Percentiles rank a stretch among this genome's conserved stretches.
phyloP scores from a whole-genome alignment of 148 eudicot species.

The Amaranthus cruentus region DNA sequence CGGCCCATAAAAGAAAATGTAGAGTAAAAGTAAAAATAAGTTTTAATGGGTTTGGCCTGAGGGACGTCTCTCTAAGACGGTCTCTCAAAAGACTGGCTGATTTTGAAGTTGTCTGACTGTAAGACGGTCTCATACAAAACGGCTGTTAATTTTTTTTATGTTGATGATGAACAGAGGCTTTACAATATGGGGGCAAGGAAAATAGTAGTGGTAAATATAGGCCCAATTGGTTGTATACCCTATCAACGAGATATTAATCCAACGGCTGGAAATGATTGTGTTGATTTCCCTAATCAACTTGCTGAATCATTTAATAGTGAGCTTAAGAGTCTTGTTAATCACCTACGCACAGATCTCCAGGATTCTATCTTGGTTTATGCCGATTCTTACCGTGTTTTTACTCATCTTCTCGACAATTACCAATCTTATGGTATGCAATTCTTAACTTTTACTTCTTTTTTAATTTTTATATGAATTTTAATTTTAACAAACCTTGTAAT shows the following conservation, averaged over 20 bases:
- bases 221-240: slow-evolving; percentile 94
- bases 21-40: too few relatives aligned
- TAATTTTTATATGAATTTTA: too few relatives aligned
- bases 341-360: slow-evolving; percentile 36
- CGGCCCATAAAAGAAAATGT: too few relatives aligned
- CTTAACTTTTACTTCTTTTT: too few relatives aligned
- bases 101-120: too few relatives aligned
- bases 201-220: slow-evolving; percentile 70
- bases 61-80: too few relatives aligned
- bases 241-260: slow-evolving; percentile 62
- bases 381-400: slow-evolving; percentile 51
- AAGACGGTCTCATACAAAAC: too few relatives aligned
- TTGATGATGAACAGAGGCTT: slow-evolving; percentile 46
- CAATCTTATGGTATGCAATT: slow-evolving; percentile 50
- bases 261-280: slow-evolving; percentile 50
- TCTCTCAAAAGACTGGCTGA: too few relatives aligned
- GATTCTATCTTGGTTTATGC: slow-evolving; percentile 65
- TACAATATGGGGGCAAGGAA: slow-evolving; percentile 76
- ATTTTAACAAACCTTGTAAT: too few relatives aligned
- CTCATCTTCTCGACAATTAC: slow-evolving; percentile 44
- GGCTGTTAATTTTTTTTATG: background rate
- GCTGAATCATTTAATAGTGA: slow-evolving; percentile 52
- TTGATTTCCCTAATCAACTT: slow-evolving; percentile 59
- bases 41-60: too few relatives aligned
- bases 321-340: slow-evolving; percentile 43